A percentile compares a stretch with the other conserved stretches of the same genome.
phyloP scores from a whole-genome alignment of 1,284 basidiomycete genomes.

The Cutaneotrichosporon daszewskae region DNA sequence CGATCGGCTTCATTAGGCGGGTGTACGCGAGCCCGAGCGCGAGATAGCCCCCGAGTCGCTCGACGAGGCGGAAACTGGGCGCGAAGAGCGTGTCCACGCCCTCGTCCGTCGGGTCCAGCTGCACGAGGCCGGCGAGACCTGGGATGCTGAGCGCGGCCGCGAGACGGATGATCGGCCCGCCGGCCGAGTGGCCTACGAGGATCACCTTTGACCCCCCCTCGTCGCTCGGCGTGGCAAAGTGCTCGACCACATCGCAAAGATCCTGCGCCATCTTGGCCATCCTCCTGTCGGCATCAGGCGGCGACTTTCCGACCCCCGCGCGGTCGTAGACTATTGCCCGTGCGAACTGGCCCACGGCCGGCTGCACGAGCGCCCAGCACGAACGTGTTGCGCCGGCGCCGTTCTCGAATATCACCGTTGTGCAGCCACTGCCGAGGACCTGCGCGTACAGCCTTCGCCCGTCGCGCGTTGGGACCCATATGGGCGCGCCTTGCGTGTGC shows the following conservation, averaged over 20 bases:
- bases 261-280: background rate
- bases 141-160: background rate
- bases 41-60: background rate
- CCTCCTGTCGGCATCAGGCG: background rate
- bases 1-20: background rate
- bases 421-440: background rate
- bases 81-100: background rate
- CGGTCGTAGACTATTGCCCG: conserved; percentile 1
- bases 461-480: background rate
- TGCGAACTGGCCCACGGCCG: background rate
- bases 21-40: background rate
- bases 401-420: background rate
- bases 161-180: background rate
- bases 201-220: no score
- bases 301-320: background rate
- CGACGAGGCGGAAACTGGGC: background rate
- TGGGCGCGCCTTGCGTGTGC: background rate
- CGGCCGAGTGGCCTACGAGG: background rate
- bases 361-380: background rate
- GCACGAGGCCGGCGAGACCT: background rate
- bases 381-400: background rate
- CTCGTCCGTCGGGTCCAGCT: background rate
- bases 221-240: background rate
- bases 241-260: background rate
- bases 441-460: background rate